These are phyloP conservation scores for Nepenthes alata DNA, from an alignment of 179 eudicot genomes.

Conservation along the genomic window DNA sequence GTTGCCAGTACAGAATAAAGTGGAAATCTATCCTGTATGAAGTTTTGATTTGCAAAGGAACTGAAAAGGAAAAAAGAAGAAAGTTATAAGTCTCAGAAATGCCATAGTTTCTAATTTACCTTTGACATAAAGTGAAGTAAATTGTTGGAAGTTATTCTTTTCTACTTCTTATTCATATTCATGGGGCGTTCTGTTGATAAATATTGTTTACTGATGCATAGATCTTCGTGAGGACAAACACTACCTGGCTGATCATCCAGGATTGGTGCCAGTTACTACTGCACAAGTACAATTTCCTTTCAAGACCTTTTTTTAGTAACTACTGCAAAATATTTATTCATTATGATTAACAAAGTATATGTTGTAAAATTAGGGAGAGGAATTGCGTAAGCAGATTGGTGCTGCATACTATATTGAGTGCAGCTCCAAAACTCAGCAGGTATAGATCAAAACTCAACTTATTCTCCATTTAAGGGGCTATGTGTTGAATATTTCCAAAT, in stretches of 20 bases:
- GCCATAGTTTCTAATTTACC: no score
- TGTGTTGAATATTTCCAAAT: no score
- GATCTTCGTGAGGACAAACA: conserved; percentile 93
- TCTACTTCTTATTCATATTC: no score
- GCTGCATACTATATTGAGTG: conserved; percentile 78
- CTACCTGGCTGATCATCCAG: conserved; percentile 92
- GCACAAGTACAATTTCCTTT: conserved; percentile 37
- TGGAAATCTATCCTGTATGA: no score
- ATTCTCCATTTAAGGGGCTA: no score
- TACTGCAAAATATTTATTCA: background rate
- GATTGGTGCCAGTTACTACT: conserved; percentile 75
- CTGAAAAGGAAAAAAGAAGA: no score
- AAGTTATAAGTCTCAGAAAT: no score
- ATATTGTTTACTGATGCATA: conserved; percentile 8
- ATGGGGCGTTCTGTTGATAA: background rate
- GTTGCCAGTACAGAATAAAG: no score
- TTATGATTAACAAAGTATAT: background rate
- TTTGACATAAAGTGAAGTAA: no score
- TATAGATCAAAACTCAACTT: conserved; percentile 6
- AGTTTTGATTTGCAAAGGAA: no score
- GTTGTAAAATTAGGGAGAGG: conserved; percentile 54
- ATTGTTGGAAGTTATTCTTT: no score
- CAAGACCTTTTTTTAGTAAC: background rate
- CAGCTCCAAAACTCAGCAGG: conserved; percentile 99
- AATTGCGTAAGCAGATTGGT: conserved; percentile 91